Conservation (phyloP, 2,329 filamentous ascomycete genomes). For the Leptographium lundbergii region DNA sequence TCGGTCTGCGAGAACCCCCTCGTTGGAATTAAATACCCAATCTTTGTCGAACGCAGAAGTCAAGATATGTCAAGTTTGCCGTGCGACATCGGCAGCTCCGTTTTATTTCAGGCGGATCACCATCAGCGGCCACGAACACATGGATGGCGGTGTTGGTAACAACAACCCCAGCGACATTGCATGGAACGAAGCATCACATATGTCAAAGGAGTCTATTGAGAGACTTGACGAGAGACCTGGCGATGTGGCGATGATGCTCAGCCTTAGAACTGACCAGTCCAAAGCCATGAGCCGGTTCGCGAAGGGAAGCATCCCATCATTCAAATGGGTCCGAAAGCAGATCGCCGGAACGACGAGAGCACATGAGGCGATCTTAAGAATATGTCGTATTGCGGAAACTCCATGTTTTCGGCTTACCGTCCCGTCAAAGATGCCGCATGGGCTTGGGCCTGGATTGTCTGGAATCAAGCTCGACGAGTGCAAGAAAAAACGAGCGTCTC, state of each 20-base stretch:
- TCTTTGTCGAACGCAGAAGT: neutral
- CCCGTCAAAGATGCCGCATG: neutral
- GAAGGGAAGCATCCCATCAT: too few relatives aligned
- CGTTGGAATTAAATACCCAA: neutral
- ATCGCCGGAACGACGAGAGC: neutral
- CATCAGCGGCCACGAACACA: neutral
- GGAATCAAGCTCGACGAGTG: neutral
- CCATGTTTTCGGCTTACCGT: neutral
- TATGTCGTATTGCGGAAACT: neutral
- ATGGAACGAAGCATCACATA: neutral
- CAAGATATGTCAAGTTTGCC: neutral
- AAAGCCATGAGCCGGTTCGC: neutral
- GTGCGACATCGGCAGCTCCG: neutral
- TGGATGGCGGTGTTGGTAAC: neutral
- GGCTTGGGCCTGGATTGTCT: neutral
- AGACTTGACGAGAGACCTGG: too few relatives aligned
- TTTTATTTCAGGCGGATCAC: neutral
- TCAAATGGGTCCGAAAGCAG: neutral
- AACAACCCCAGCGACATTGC: conserved; percentile 1
- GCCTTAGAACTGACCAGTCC: neutral
- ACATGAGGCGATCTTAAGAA: neutral
- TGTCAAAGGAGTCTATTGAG: neutral
- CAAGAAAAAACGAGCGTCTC: neutral
- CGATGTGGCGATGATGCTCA: neutral
- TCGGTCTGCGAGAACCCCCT: too few relatives aligned